Base-by-base conservation (phyloP, 2,329 filamentous ascomycete genomes). In the Phoma herbarum region DNA sequence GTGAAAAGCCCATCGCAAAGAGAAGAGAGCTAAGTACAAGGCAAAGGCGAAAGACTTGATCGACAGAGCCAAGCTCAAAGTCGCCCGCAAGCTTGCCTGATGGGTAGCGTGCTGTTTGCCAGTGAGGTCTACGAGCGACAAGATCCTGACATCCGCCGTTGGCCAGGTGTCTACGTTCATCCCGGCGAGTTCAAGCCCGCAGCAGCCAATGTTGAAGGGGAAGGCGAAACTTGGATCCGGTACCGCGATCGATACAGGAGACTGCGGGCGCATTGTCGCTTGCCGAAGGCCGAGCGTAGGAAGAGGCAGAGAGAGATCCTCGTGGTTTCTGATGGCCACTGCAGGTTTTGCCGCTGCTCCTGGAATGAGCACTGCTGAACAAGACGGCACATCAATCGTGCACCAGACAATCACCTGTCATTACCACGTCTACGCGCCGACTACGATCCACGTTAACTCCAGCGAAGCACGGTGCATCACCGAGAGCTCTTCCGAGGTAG, bases 131-230 rank as follows among this genome's bases (percentile, higher is more conserved):
- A 31, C 18, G 25, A 35, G 41, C 53, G 41, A 42, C 52, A 39
- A 47, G 51, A 63, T 18, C 7, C 57, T 37, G 62, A 72, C 41
- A 64, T 70, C 43, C 60, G 53, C 41, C 56, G 50, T 44, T 70
- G 62, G 60, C 66, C 66, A 16, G 70, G 64, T 25, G 61, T 69
- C 2, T 66, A 72, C 47, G 43, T 72, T n/a, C 57, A 66, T 48
- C 69, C 69, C 2, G 70, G 70, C 7, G 42, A 58, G 1, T 74
- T 74, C 33, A 64, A 60, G 23, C 50, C 62, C 44, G 31, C 62
- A 3, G 45, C 53, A 8, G 57, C 59, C 28, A 59, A 41, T 10
- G 54, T 50, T n/a, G 44, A 20, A 48, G 50, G 20, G 5, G 60
- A 67, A 10, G 47, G 58, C 5, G 66, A 71, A 12, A 65, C 61